Evolutionary conservation across 495 filamentous ascomycete genomes (phyloP), one percentile per base, ranked within the genome.

Genomic region (Staphylotrichum tortipilum): DNA sequence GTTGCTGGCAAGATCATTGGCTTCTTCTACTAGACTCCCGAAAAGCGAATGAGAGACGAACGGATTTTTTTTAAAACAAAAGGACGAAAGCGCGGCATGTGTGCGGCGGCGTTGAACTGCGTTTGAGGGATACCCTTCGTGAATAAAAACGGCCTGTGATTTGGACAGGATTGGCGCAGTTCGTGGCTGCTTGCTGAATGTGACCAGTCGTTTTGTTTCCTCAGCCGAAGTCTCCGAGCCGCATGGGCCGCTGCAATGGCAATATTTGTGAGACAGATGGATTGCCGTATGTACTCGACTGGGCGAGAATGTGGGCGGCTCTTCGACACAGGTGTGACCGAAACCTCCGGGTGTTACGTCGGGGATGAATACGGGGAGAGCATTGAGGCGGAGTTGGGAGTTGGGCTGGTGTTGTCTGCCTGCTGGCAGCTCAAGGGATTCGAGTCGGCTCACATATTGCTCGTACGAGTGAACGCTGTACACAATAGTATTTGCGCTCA

Each of bases 1-100:
- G 88, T 91, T 67, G 81, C 88, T 60, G 90, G 90, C 72, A 95
- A 95, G 81, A 87, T 95, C 72, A 80, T 94, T 58, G 89, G 89
- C 54, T 95, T 95, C 83, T 94, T 95, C 80, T 94, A 95, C 78
- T 94, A 89, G 56, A 54, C 42, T 26, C 1, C 8, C 23, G 0
- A 43, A 51, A 56, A n/a, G 21, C 37, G 29, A 46, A 57, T 48
- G 45, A 37, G 34, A 55, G 52, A 54, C 30, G 50, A 53, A 23
- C 29, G 31, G 44, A 43, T 36, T 2, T 15, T n/a, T n/a, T n/a
- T n/a, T n/a, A n/a, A n/a, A n/a, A n/a, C n/a, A 49, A 54, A 37
- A 37, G 44, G 35, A 1, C 9, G 26, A 44, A 50, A 44, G 12
- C 35, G 23, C 15, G 44, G 48, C 44, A 44, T 40, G n/a, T 35